A percentile compares a stretch with the other conserved stretches of the same genome.
Evolutionary conservation across 2,329 filamentous ascomycete genomes (phyloP).

Genomic region (Talaromyces pinophilus): DNA sequence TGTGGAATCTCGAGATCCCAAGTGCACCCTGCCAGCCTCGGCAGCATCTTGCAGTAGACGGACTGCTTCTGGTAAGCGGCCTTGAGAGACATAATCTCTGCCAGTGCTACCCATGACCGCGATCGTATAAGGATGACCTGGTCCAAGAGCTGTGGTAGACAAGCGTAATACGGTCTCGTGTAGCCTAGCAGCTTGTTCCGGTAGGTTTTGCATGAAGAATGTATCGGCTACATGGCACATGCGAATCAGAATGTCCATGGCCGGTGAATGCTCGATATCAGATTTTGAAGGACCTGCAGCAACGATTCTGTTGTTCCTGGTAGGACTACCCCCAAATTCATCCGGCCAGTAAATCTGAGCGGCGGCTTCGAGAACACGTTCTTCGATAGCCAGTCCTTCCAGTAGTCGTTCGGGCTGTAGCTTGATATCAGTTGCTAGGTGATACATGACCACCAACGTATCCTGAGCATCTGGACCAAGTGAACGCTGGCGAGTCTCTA

Average conservation of each 20-base stretch:
- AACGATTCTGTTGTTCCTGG: background rate
- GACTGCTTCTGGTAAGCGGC: slow-evolving; percentile 21
- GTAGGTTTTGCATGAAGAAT: slow-evolving; percentile 20
- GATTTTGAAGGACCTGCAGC: background rate
- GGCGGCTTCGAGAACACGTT: slow-evolving; percentile 20
- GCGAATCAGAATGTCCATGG: slow-evolving; percentile 22
- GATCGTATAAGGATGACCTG: slow-evolving; percentile 25
- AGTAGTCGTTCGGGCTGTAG: slow-evolving; percentile 14
- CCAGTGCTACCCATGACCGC: slow-evolving; percentile 25
- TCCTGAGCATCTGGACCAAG: slow-evolving; percentile 17
- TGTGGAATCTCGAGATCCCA: slow-evolving; percentile 22
- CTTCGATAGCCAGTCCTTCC: slow-evolving; percentile 20
- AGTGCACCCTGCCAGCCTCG: slow-evolving; percentile 24
- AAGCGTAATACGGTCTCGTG: slow-evolving; percentile 24
- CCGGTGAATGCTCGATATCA: slow-evolving; percentile 10
- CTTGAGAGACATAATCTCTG: slow-evolving; percentile 24
- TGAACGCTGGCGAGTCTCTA: slow-evolving; percentile 17
- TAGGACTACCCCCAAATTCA: background rate
- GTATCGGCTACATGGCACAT: slow-evolving; percentile 24
- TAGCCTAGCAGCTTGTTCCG: slow-evolving; percentile 17
- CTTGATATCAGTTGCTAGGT: slow-evolving; percentile 21
- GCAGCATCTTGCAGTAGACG: slow-evolving; percentile 24
- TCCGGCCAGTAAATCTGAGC: slow-evolving; percentile 20
- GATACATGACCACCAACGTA: slow-evolving; percentile 20
- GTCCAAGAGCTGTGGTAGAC: slow-evolving; percentile 22